phyloP scores from a whole-genome alignment of 1,139 yeast species.

The Yamadazyma aaseri region DNA sequence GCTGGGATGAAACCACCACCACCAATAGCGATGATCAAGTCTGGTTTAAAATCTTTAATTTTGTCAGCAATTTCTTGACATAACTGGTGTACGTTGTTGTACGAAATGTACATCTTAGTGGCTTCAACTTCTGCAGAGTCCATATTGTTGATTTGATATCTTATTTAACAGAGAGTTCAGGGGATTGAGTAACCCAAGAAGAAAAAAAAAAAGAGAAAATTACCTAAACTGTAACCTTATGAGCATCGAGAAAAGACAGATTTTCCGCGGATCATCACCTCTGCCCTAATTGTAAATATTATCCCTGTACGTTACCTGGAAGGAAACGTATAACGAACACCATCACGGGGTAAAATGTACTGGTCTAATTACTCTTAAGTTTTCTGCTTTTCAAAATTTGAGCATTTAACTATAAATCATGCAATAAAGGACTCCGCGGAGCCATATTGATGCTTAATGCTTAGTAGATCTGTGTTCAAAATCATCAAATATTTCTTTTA shows the following conservation, averaged over 20 bases:
- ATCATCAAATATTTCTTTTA: no score
- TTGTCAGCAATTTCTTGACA: constrained; percentile 82
- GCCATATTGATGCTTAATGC: no score
- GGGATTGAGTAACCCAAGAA: constrained; percentile 12
- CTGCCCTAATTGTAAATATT: no score
- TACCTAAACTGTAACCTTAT: no score
- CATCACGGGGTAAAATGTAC: no score
- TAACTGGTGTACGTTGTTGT: constrained; percentile 89
- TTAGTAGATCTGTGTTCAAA: no score
- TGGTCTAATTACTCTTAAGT: no score
- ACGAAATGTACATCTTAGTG: constrained; percentile 77
- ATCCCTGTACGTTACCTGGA: no score
- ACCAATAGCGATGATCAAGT: constrained; percentile 84
- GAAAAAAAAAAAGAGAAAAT: constrained; percentile 7
- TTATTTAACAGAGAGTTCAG: constrained; percentile 1
- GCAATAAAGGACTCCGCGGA: no score
- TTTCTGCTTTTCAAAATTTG: no score
- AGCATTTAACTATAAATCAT: no score
- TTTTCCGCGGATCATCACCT: constrained; percentile 13
- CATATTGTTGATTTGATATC: constrained; percentile 17
- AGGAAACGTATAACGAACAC: no score
- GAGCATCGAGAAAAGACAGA: constrained; percentile 7
- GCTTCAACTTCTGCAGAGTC: constrained; percentile 35
- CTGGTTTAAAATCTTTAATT: constrained; percentile 73
- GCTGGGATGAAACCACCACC: constrained; percentile 98